phyloP scores from a whole-genome alignment of 768 basidiomycete genomes.

The Mycena metata region DNA sequence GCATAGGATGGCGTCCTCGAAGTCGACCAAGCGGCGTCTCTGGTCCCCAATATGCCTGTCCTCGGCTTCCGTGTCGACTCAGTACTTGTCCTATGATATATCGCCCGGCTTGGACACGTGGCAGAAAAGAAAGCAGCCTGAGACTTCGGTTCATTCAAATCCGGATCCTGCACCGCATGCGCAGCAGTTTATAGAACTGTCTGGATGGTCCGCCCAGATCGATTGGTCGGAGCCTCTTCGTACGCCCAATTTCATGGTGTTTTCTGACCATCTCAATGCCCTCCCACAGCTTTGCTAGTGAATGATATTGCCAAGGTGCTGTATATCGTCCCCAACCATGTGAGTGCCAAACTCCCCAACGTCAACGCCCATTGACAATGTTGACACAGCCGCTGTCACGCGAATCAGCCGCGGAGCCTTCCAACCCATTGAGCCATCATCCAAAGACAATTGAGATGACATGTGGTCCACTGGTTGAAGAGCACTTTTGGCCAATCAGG shows the following conservation, averaged over 20 bases:
- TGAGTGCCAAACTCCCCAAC: not conserved
- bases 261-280: not conserved
- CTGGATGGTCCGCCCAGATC: not conserved
- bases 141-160: not conserved
- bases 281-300: not conserved
- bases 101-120: too few relatives aligned
- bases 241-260: conserved; percentile 4
- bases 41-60: too few relatives aligned
- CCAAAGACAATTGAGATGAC: conserved; percentile 12
- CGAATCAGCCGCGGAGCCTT: not conserved
- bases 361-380: not conserved
- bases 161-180: conserved; percentile 7
- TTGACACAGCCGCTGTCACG: conserved; percentile 1
- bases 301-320: conserved; percentile 3
- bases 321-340: conserved; percentile 1
- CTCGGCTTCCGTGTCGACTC: too few relatives aligned
- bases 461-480: conserved; percentile 4
- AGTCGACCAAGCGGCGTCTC: too few relatives aligned
- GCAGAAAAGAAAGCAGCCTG: conserved; percentile 5
- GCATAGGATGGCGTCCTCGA: too few relatives aligned
- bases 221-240: conserved; percentile 6
- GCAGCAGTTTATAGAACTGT: conserved; percentile 5
- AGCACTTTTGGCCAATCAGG: conserved; percentile 11
- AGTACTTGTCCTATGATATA: too few relatives aligned
- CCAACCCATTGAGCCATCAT: conserved; percentile 7